A percentile compares a stretch with the other conserved stretches of the same genome.
Evolutionary conservation across 2,329 filamentous ascomycete genomes (phyloP).

Genomic region (Hypoxylon sp.): DNA sequence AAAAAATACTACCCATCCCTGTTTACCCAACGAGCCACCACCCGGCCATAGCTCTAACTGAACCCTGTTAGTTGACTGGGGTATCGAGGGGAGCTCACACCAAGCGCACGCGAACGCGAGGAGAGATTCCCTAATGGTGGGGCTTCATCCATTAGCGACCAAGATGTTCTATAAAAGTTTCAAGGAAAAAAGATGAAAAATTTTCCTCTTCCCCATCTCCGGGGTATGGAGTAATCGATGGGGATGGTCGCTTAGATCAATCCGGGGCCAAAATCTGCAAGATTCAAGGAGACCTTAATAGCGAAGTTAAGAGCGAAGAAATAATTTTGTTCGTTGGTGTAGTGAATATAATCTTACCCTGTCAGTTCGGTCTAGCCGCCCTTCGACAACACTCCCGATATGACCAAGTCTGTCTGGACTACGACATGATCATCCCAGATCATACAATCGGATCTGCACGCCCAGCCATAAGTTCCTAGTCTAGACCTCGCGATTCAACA

Average conservation of each 20-base stretch:
- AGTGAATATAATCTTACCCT: constrained; percentile 6
- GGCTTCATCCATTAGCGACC: constrained; percentile 23
- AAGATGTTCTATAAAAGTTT: constrained; percentile 18
- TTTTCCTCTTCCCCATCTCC: constrained; percentile 31
- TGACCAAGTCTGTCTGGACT: constrained; percentile 31
- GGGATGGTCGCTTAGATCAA: constrained; percentile 27
- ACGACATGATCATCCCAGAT: constrained; percentile 39
- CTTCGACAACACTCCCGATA: constrained; percentile 32
- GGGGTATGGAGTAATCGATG: constrained; percentile 38
- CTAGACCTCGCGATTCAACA: constrained; percentile 37
- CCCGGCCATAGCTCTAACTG: constrained; percentile 30
- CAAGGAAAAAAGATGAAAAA: constrained; percentile 22
- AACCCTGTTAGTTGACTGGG: constrained; percentile 27
- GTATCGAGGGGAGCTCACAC: constrained; percentile 10
- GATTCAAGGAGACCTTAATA: constrained; percentile 23
- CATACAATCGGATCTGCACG: constrained; percentile 39
- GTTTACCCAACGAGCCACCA: constrained; percentile 23
- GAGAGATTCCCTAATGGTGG: constrained; percentile 28
- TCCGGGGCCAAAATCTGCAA: neutral
- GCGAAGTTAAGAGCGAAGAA: constrained; percentile 20
- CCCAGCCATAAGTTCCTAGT: constrained; percentile 37
- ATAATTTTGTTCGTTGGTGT: constrained; percentile 19
- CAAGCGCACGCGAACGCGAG: constrained; percentile 34
- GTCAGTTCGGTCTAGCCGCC: constrained; percentile 24
- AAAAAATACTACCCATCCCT: constrained; percentile 34